Conservation (phyloP, 148 eudicot genomes). For the Camellia japonica region DNA sequence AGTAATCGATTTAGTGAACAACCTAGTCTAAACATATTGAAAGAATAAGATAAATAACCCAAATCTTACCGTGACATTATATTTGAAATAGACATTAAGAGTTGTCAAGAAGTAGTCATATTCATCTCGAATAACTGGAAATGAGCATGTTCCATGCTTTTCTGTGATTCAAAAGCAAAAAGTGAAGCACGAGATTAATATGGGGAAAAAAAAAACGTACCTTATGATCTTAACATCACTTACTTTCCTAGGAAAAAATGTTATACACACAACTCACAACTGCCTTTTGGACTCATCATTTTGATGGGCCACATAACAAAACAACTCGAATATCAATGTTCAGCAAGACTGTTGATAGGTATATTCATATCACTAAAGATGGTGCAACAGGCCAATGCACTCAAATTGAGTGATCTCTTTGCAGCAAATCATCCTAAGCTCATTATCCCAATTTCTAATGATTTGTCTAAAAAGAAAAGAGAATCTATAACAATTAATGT, state of each 20-base stretch:
- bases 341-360: neutral
- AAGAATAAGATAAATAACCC: neutral
- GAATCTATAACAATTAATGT: neutral
- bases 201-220: neutral
- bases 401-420: constrained; percentile 4
- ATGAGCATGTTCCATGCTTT: constrained; percentile 90
- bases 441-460: neutral
- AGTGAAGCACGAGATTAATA: constrained; percentile 11
- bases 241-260: neutral
- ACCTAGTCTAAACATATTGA: neutral
- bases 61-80: constrained; percentile 80
- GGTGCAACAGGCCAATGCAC: neutral
- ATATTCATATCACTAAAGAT: neutral
- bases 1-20: neutral
- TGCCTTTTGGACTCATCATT: neutral
- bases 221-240: neutral
- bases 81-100: constrained; percentile 77
- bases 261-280: neutral
- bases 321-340: neutral
- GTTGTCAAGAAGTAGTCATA: constrained; percentile 65
- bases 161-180: constrained; percentile 47
- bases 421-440: constrained; percentile 7
- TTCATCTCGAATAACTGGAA: constrained; percentile 58
- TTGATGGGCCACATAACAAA: neutral
- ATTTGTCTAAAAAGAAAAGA: neutral